These are phyloP conservation scores for Amauroascus niger DNA, from an alignment of 2,329 filamentous ascomycete species.

Conservation along the genomic window DNA sequence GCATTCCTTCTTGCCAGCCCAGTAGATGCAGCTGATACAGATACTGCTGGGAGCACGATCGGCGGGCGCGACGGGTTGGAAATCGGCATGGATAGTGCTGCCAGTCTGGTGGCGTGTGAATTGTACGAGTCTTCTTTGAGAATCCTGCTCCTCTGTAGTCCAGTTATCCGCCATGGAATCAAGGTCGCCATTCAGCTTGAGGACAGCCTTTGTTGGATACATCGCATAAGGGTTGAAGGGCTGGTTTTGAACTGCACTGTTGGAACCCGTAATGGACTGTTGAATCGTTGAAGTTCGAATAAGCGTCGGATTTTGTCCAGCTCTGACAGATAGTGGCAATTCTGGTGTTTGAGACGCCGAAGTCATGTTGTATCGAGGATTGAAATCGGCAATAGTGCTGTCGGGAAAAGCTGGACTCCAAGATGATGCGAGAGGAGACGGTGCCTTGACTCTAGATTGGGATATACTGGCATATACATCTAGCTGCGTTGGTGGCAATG, in stretches of 20 bases:
- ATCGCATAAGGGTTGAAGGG: slow-evolving; percentile 69
- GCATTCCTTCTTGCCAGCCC: slow-evolving; percentile 82
- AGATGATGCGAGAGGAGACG: slow-evolving; percentile 39
- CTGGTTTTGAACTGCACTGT: slow-evolving; percentile 39
- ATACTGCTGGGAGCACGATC: slow-evolving; percentile 76
- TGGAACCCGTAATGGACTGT: slow-evolving; percentile 34
- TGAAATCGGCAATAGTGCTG: slow-evolving; percentile 37
- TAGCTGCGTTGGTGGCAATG: slow-evolving; percentile 37
- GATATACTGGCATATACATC: slow-evolving; percentile 31
- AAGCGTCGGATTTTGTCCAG: slow-evolving; percentile 47
- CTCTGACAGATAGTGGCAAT: slow-evolving; percentile 38
- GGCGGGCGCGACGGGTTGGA: slow-evolving; percentile 66
- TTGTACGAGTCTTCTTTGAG: slow-evolving; percentile 73
- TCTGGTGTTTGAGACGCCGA: slow-evolving; percentile 31
- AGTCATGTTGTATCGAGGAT: slow-evolving; percentile 34
- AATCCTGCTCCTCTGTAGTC: slow-evolving; percentile 69
- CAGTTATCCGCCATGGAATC: slow-evolving; percentile 74
- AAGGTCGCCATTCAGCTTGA: slow-evolving; percentile 79
- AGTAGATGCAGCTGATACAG: slow-evolving; percentile 95
- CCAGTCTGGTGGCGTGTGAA: slow-evolving; percentile 77
- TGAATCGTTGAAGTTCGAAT: slow-evolving; percentile 60
- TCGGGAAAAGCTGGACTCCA: slow-evolving; percentile 43
- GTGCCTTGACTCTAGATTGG: slow-evolving; percentile 40
- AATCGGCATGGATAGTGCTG: slow-evolving; percentile 69
- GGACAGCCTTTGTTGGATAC: slow-evolving; percentile 71